Percentiles rank a stretch among this genome's conserved stretches.
phyloP scores from a whole-genome alignment of 257 asterid genomes.

The Cynanchum wilfordii region DNA sequence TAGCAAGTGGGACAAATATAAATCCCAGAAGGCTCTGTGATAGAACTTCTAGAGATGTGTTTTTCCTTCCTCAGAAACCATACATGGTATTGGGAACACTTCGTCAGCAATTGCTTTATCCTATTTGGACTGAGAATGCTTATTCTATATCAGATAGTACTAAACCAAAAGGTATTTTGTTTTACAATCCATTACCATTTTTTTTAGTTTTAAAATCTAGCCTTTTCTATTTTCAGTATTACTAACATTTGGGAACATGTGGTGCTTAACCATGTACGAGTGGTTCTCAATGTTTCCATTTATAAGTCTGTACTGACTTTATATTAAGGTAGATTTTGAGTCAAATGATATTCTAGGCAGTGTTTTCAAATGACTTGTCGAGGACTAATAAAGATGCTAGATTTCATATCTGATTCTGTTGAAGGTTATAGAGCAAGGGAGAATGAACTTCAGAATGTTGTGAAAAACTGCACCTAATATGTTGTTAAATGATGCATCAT shows the following conservation, averaged over 20 bases:
- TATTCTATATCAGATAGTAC: constrained; percentile 34
- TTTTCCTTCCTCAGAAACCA: constrained; percentile 95
- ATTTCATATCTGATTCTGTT: background rate
- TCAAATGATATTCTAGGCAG: background rate
- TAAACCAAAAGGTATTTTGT: constrained; percentile 44
- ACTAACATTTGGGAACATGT: no score
- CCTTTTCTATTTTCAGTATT: background rate
- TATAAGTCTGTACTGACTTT: background rate
- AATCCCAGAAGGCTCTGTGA: constrained; percentile 20
- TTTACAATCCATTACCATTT: background rate
- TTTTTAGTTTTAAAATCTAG: background rate
- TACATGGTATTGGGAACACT: constrained; percentile 92
- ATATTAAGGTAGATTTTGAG: background rate
- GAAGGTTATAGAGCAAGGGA: background rate
- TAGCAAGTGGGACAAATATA: constrained; percentile 19
- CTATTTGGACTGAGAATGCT: constrained; percentile 62
- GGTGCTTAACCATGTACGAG: background rate
- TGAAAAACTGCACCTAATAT: background rate
- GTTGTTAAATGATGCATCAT: background rate
- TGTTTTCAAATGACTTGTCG: background rate
- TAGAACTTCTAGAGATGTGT: constrained; percentile 44
- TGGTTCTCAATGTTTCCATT: background rate
- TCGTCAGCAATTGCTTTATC: constrained; percentile 86
- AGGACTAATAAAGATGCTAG: background rate
- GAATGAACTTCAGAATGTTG: background rate